phyloP scores from a whole-genome alignment of 1,284 basidiomycete species.

The Tilletiaria anomala region DNA sequence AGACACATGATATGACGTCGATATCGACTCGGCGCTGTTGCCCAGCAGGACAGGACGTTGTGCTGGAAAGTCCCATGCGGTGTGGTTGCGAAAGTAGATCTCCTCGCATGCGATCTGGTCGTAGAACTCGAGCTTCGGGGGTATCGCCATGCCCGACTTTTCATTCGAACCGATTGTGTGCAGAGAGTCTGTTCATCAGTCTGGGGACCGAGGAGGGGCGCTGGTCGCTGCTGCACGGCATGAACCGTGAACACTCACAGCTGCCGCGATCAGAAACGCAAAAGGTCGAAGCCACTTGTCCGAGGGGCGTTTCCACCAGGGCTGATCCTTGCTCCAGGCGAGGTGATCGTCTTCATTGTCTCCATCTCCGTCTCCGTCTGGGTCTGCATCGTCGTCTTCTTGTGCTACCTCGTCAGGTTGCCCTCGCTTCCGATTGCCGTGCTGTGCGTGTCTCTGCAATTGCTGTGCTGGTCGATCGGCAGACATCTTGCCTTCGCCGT shows the following conservation, averaged over 20 bases:
- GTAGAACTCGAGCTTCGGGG: constrained; percentile 28
- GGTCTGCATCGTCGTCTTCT: no score
- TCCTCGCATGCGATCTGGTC: constrained; percentile 30
- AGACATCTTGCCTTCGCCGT: no score
- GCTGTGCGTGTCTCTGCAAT: no score
- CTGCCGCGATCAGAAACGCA: constrained; percentile 20
- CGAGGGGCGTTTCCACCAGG: constrained; percentile 25
- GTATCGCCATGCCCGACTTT: constrained; percentile 29
- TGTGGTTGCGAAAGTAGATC: not conserved
- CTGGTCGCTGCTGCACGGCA: no score
- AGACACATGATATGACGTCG: not conserved
- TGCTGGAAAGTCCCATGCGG: no score
- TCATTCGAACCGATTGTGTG: no score
- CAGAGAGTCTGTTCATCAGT: no score
- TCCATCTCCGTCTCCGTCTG: not conserved
- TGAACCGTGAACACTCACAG: no score
- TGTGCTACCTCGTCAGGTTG: no score
- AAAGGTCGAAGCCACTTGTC: constrained; percentile 27
- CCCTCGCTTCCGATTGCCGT: no score
- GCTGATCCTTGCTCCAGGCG: constrained; percentile 15
- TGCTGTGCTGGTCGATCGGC: no score
- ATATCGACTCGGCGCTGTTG: constrained; percentile 6
- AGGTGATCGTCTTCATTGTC: constrained; percentile 14
- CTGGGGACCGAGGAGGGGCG: no score
- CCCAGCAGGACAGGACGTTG: constrained; percentile 11